These are phyloP conservation scores for Lactarius indigo DNA, from an alignment of 768 basidiomycete genomes.

Conservation along the genomic window DNA sequence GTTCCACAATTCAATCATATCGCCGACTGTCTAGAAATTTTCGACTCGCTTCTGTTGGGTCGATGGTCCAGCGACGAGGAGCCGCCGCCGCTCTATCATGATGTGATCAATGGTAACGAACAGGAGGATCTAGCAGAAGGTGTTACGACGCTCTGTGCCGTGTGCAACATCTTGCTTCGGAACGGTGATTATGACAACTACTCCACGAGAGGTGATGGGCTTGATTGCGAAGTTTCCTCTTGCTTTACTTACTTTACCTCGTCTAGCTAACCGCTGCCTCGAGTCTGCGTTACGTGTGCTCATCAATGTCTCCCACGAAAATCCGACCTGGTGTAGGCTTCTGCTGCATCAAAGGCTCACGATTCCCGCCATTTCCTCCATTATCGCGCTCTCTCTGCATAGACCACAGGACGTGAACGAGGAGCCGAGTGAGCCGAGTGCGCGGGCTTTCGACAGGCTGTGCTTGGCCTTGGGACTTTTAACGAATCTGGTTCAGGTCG, in stretches of 20 bases:
- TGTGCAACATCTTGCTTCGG: constrained; percentile 39
- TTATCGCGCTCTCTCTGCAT: constrained; percentile 42
- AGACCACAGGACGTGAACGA: constrained; percentile 22
- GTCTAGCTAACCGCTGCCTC: constrained; percentile 44
- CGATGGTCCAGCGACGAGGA: constrained; percentile 43
- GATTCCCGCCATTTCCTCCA: constrained; percentile 46
- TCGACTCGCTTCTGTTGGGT: constrained; percentile 62
- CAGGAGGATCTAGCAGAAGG: constrained; percentile 46
- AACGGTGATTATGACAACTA: constrained; percentile 26
- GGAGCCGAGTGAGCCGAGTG: constrained; percentile 30
- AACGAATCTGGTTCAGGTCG: constrained; percentile 68
- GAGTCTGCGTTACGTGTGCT: constrained; percentile 62
- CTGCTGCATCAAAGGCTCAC: constrained; percentile 47
- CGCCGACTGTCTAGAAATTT: constrained; percentile 52
- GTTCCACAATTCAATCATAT: constrained; percentile 44
- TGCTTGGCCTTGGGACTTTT: constrained; percentile 74
- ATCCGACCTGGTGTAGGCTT: constrained; percentile 51
- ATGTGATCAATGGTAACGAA: constrained; percentile 36
- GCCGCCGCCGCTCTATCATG: constrained; percentile 22
- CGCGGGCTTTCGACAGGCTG: constrained; percentile 59
- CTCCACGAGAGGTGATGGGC: constrained; percentile 11
- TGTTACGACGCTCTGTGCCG: constrained; percentile 50
- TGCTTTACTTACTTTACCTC: constrained; percentile 11
- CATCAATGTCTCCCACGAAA: constrained; percentile 66
- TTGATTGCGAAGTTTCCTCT: not conserved